Conservation (phyloP, 2,329 filamentous ascomycete genomes). For the Biscogniauxia sp. region DNA sequence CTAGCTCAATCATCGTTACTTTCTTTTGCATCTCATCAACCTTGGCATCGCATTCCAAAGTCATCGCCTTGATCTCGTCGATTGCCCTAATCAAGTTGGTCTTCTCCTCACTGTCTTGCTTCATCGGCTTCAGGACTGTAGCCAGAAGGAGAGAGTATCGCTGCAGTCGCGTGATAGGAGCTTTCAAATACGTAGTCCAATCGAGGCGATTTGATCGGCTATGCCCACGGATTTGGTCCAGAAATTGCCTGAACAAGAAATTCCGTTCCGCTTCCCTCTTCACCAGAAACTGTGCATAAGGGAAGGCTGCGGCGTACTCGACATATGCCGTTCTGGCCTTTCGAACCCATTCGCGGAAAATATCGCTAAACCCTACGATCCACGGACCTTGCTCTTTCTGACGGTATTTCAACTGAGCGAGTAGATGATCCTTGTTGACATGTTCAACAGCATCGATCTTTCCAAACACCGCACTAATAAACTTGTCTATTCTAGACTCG, state of each 20-base stretch:
- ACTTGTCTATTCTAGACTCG: constrained; percentile 73
- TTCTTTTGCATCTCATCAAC: constrained; percentile 92
- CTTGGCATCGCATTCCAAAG: constrained; percentile 84
- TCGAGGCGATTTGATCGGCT: constrained; percentile 78
- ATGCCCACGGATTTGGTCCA: constrained; percentile 76
- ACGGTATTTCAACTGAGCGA: constrained; percentile 92
- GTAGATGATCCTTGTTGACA: constrained; percentile 87
- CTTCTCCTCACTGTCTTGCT: constrained; percentile 85
- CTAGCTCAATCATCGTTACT: constrained; percentile 82
- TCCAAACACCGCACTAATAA: constrained; percentile 83
- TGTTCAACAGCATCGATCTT: constrained; percentile 84
- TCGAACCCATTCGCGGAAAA: constrained; percentile 97
- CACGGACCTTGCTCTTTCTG: constrained; percentile 96
- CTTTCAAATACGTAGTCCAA: constrained; percentile 93
- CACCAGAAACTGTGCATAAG: constrained; percentile 77
- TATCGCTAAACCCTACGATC: constrained; percentile 90
- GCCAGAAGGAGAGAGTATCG: constrained; percentile 81
- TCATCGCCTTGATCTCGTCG: constrained; percentile 86
- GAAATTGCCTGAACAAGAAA: constrained; percentile 78
- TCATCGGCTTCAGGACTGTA: constrained; percentile 81
- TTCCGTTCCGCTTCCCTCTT: constrained; percentile 84
- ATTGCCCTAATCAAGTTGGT: constrained; percentile 79
- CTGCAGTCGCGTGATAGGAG: constrained; percentile 88
- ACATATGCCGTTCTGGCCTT: constrained; percentile 88
- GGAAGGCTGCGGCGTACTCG: constrained; percentile 87